These are phyloP conservation scores for Alloteropsis angusta DNA, from an alignment of 202 grass and related monocot genomes.

Conservation along the genomic window DNA sequence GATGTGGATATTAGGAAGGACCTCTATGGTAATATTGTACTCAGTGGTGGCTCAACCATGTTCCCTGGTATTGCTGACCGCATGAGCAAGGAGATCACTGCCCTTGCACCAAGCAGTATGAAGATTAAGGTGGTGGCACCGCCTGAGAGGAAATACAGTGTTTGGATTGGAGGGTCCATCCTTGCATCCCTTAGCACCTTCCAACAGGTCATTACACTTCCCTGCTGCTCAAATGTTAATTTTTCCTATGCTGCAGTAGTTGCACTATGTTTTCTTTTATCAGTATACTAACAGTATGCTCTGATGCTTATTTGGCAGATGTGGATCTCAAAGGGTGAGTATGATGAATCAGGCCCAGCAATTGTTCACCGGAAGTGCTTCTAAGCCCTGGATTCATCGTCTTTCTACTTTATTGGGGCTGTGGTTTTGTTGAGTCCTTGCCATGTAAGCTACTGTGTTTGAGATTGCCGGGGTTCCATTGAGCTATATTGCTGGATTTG, in stretches of 20 bases:
- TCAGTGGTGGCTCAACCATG: constrained; percentile 80
- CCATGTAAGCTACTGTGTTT: constrained; percentile 36
- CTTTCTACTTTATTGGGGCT: constrained; percentile 28
- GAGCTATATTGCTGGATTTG: constrained; percentile 22
- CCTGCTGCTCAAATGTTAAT: not conserved
- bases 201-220: constrained; percentile 47
- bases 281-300: not conserved
- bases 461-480: constrained; percentile 34
- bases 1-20: constrained; percentile 84
- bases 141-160: constrained; percentile 81
- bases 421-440: constrained; percentile 23
- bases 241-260: not conserved
- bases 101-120: constrained; percentile 75
- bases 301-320: constrained; percentile 45
- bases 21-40: constrained; percentile 66
- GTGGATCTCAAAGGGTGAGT: constrained; percentile 82
- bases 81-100: constrained; percentile 82
- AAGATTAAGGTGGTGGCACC: constrained; percentile 77
- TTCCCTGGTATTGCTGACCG: constrained; percentile 72
- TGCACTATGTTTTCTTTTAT: not conserved
- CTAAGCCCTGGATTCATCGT: constrained; percentile 28
- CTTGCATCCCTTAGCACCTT: constrained; percentile 77
- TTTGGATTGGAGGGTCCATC: constrained; percentile 81
- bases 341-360: constrained; percentile 66
- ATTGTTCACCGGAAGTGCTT: constrained; percentile 87